phyloP scores from a whole-genome alignment of 176 grass and related monocot genomes.

The Eremochloa ophiuroides region DNA sequence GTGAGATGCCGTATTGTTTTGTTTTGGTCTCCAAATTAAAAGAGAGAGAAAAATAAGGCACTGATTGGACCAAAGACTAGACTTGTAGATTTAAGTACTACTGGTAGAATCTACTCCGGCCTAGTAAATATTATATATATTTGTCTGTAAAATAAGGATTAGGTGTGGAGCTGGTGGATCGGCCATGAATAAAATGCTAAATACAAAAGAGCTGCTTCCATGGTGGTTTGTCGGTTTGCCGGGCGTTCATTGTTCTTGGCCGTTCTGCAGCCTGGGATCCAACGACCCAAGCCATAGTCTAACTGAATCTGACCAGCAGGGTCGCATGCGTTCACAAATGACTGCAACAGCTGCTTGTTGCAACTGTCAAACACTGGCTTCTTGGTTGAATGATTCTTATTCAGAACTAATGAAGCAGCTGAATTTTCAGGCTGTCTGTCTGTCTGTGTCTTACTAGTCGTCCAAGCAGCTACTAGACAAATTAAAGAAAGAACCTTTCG shows the following conservation, averaged over 20 bases:
- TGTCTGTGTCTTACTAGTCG: not conserved
- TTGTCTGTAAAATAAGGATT: too few relatives aligned
- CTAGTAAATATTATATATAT: not conserved
- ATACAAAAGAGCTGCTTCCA: not conserved
- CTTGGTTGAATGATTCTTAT: not conserved
- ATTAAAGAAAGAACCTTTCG: not conserved
- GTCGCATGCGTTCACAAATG: slow-evolving; percentile 25
- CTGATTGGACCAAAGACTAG: not conserved
- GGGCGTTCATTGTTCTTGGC: slow-evolving; percentile 13
- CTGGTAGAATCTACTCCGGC: not conserved
- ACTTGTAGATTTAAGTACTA: not conserved
- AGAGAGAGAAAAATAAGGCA: too few relatives aligned
- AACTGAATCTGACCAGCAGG: slow-evolving; percentile 1
- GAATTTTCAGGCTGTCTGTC: slow-evolving; percentile 13
- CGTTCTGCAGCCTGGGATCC: not conserved
- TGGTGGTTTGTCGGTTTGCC: not conserved
- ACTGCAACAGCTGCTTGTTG: not conserved
- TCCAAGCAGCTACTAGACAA: not conserved
- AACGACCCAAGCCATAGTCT: not conserved
- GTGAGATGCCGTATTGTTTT: not conserved
- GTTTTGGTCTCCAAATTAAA: not conserved
- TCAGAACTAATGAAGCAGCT: not conserved
- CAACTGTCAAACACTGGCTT: not conserved
- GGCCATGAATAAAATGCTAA: not conserved
- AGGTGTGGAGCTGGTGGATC: not conserved